Base-by-base conservation (phyloP, 2,329 filamentous ascomycete species). In the Cladophialophora carrionii region DNA sequence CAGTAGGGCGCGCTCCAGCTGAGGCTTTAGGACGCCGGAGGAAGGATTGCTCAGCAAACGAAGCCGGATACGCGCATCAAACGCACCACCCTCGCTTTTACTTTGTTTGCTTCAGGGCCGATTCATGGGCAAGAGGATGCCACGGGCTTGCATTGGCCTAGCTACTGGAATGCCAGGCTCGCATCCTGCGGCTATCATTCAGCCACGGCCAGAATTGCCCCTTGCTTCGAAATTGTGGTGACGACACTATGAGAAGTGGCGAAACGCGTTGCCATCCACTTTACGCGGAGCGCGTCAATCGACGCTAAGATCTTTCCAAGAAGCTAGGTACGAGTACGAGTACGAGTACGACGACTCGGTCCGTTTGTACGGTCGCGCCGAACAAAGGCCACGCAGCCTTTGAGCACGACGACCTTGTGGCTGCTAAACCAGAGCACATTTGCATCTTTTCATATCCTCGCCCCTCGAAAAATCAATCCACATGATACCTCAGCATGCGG, bases 211-310 rank as follows among this genome's bases (percentile, higher is more conserved):
- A 29, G 26, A 29, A 3, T 29, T 22, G n/a, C 29, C 52, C 52
- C 52, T 54, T 54, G 52, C 52, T 29, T 17, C 2, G 24, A 51
- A 32, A 46, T 61, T 46, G n/a, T 61, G 46, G 62, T 64, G 62
- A 61, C 62, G 62, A 52, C 57, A 56, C 58, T 20, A 32, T 4
- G 9, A 22, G 4, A 29, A 31, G 57, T 51, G 52, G 62, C 26
- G 43, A 64, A 43, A 64, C 62, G 58, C 62, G 62, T 43, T 14
- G 29, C 53, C 24, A 31, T 52, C 31, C 34, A 61, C 57, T 53
- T 52, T 34, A 46, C 14, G 22, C 41, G 26, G 6, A 49, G 48
- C 58, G 58, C 49, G 58, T 61, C 34, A 34, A 55, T 61, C 58
- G 49, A 34, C 43, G 57, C 57, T 52, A 60, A 41, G 22, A 63